Conservation (phyloP, 2,329 filamentous ascomycete species). For the Alternaria sp. region DNA sequence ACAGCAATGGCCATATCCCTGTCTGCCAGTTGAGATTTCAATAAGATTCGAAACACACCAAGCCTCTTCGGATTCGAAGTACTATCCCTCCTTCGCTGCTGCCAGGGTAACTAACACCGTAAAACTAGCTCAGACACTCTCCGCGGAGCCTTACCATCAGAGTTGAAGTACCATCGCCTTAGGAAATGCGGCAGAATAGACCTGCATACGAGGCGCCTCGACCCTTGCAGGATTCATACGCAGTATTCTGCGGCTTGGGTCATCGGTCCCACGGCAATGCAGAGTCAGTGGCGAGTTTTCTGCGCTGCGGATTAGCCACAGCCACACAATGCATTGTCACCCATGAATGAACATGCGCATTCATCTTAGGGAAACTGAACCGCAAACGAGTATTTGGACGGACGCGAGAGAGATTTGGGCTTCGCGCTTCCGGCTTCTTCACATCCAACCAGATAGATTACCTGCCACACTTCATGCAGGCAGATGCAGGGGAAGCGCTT, state of each 20-base stretch:
- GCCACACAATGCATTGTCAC: neutral
- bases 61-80: neutral
- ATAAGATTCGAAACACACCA: neutral
- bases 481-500: neutral
- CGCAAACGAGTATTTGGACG: neutral
- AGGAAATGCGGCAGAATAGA: neutral
- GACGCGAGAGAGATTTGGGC: neutral
- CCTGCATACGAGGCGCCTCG: neutral
- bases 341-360: neutral
- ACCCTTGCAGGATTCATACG: neutral
- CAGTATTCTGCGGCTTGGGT: too few species aligned
- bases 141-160: neutral
- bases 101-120: neutral
- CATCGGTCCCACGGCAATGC: neutral
- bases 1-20: neutral
- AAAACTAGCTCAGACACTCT: neutral
- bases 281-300: neutral
- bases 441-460: neutral
- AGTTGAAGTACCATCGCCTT: neutral
- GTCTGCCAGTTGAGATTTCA: neutral
- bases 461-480: neutral
- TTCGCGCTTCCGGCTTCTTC: neutral
- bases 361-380: neutral
- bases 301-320: neutral
- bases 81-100: neutral